A percentile compares a stretch with the other conserved stretches of the same genome.
Conservation (phyloP, 1,139 yeast species). For the Blastobotrys ciferrii region DNA sequence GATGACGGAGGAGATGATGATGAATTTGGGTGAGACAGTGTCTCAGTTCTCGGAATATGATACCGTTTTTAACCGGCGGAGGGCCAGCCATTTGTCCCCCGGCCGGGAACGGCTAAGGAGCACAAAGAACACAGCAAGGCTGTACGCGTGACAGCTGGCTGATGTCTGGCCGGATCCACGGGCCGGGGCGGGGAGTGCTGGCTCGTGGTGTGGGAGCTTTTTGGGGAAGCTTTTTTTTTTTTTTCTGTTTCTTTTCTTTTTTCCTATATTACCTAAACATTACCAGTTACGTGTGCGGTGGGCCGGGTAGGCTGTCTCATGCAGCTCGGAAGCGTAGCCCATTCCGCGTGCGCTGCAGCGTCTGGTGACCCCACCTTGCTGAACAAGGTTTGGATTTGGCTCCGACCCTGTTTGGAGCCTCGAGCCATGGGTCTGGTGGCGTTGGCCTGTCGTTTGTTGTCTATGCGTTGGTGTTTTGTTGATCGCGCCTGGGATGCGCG, state of each 20-base stretch:
- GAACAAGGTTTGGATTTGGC: not conserved
- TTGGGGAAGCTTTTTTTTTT: conserved; percentile 1
- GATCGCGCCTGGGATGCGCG: too few relatives aligned
- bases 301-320: not conserved
- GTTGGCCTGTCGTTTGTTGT: not conserved
- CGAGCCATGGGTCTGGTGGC: not conserved
- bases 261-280: not conserved
- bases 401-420: not conserved
- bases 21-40: not conserved
- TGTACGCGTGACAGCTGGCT: too few relatives aligned
- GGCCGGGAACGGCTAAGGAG: not conserved
- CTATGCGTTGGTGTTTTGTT: too few relatives aligned
- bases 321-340: not conserved
- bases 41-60: not conserved
- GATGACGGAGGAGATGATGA: too few relatives aligned
- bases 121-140: too few relatives aligned
- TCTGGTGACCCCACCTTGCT: not conserved
- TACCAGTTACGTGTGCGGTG: not conserved
- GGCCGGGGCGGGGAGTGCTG: too few relatives aligned
- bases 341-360: not conserved
- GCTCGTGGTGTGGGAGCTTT: not conserved
- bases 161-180: too few relatives aligned
- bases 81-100: not conserved
- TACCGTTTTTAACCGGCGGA: not conserved
- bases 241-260: not conserved